These are phyloP conservation scores for Elsinoe perseae DNA, from an alignment of 2,329 filamentous ascomycete species.

Conservation along the genomic window DNA sequence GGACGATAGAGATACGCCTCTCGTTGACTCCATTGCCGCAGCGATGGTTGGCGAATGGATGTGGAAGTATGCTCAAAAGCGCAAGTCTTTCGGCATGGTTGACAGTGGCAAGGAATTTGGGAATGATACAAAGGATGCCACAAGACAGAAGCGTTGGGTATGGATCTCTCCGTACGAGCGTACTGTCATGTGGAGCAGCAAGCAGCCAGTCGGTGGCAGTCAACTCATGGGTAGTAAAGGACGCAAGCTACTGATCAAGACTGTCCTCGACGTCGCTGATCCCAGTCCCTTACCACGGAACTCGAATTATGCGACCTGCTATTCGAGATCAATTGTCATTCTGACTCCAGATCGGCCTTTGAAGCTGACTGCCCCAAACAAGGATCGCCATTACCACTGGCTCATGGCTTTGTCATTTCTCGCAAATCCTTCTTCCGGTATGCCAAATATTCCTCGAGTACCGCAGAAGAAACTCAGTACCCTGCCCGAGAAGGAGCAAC, in stretches of 20 bases:
- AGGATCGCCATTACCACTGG: conserved; percentile 91
- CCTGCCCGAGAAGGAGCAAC: background rate
- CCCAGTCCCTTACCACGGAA: conserved; percentile 78
- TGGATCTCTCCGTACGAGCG: conserved; percentile 97
- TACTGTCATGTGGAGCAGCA: conserved; percentile 96
- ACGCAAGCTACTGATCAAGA: conserved; percentile 87
- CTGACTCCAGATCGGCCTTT: conserved; percentile 86
- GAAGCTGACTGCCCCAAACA: conserved; percentile 80
- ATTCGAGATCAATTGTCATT: conserved; percentile 91
- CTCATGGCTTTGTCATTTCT: conserved; percentile 90
- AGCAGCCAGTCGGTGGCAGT: conserved; percentile 81
- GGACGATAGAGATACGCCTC: conserved; percentile 44
- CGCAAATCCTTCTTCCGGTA: conserved; percentile 74
- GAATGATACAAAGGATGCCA: conserved; percentile 62
- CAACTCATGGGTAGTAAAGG: conserved; percentile 91
- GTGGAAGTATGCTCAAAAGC: conserved; percentile 80
- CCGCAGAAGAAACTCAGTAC: conserved; percentile 15
- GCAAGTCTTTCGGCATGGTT: conserved; percentile 78
- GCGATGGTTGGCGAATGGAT: conserved; percentile 99
- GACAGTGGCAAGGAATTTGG: conserved; percentile 49
- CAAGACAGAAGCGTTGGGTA: conserved; percentile 89
- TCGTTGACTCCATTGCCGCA: conserved; percentile 94
- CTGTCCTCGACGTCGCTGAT: conserved; percentile 93
- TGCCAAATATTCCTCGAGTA: conserved; percentile 45
- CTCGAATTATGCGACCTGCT: conserved; percentile 42